These are phyloP conservation scores for Kodamaea arcana DNA, from an alignment of 1,139 yeast species.

Conservation along the genomic window DNA sequence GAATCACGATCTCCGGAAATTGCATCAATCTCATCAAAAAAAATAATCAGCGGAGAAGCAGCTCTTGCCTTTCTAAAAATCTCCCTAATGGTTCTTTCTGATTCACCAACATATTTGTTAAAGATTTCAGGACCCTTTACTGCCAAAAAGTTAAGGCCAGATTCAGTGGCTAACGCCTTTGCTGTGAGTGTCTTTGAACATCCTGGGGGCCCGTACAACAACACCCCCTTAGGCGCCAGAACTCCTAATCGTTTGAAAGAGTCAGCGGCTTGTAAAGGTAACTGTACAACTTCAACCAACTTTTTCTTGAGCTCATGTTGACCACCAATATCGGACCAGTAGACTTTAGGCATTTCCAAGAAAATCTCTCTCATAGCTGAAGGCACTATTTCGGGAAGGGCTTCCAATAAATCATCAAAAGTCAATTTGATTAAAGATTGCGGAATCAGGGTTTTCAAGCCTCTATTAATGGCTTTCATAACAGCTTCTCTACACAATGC, in stretches of 20 bases:
- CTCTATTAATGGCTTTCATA: conserved; percentile 71
- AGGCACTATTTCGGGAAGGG: conserved; percentile 78
- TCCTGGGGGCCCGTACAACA: conserved; percentile 94
- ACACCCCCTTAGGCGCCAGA: conserved; percentile 85
- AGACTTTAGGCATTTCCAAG: conserved; percentile 88
- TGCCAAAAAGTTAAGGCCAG: conserved; percentile 87
- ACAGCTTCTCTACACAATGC: conserved; percentile 89
- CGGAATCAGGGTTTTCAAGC: conserved; percentile 25
- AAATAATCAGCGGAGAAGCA: conserved; percentile 88
- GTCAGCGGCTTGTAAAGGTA: conserved; percentile 82
- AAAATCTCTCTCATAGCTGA: conserved; percentile 97
- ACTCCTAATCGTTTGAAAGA: conserved; percentile 76
- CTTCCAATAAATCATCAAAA: conserved; percentile 55
- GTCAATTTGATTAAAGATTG: conserved; percentile 28
- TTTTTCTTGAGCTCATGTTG: conserved; percentile 78
- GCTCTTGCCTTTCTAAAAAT: conserved; percentile 88
- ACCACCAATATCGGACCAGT: conserved; percentile 96
- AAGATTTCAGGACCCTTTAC: conserved; percentile 95
- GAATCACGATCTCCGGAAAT: conserved; percentile 66
- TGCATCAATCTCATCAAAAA: conserved; percentile 95
- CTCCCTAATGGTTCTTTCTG: conserved; percentile 85
- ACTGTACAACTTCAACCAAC: conserved; percentile 82
- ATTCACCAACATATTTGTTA: conserved; percentile 92
- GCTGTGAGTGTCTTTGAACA: conserved; percentile 94
- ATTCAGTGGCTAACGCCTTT: conserved; percentile 91